Evolutionary conservation across 495 filamentous ascomycete species (phyloP), one percentile per base, ranked within the genome.

Genomic region (Hypoxylon perforatum): DNA sequence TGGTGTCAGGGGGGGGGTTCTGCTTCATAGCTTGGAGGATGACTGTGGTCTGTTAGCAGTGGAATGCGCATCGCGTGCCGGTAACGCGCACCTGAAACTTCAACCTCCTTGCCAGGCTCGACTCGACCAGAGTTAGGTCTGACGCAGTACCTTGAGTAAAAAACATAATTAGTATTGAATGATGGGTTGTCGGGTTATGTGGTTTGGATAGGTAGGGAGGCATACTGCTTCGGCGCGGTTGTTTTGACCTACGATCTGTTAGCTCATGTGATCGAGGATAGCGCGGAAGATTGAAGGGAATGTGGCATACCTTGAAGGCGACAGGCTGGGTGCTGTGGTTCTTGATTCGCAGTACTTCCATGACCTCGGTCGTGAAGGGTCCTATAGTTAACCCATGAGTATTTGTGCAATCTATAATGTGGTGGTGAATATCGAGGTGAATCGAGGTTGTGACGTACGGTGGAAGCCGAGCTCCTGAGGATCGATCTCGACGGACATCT

Each of bases 161-260:
- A 12, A 53, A 2, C 15, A 48, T 44, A 15, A 25, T 69, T 35
- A 69, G 66, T 45, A 52, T 41, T 23, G 23, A 53, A 76, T 70
- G 47, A 72, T 64, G 66, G 49, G 59, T 47, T 33, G 19, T 52
- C 6, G 14, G 14, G 56, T 45, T 44, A 39, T 35, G 50, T 55
- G 38, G 18, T 55, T 50, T 62, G 36, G 30, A 25, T n/a, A 25
- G 65, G 47, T 15, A 28, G 64, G 45, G 28, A 42, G 52, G 77
- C 92, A 73, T 92, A 99, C 94, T 97, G 94, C 79, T 99, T 98
- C 5, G 96, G 95, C 23, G 96, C 96, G 58, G 95, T 99, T 38
- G 95, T 99, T 88, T 99, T 99, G 75, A 99, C 95, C 94, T 97
- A 19, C 9, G 38, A 69, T 57, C 62, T 9, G 36, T 72, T 59